Percentiles rank a stretch among this genome's conserved stretches.
phyloP scores from a whole-genome alignment of 139 green algal genomes.

The Chlorella vulgaris region DNA sequence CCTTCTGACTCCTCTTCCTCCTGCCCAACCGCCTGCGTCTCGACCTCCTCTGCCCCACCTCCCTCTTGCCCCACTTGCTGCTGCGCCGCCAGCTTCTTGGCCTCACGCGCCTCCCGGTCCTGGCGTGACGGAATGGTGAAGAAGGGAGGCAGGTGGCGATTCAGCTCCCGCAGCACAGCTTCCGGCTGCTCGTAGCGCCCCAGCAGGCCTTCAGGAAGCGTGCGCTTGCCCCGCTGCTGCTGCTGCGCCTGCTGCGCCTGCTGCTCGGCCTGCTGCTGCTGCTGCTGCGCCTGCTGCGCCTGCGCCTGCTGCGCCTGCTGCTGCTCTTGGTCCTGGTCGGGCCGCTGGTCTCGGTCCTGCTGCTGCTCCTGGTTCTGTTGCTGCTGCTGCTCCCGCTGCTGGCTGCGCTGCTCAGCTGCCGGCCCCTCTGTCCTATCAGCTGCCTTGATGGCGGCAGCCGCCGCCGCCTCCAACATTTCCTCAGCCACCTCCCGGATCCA shows the following conservation, averaged over 20 bases:
- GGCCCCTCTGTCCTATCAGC: too few relatives aligned
- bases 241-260: not conserved
- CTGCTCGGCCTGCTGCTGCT: too few relatives aligned
- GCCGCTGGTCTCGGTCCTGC: too few relatives aligned
- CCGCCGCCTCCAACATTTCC: not conserved
- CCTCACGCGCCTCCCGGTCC: too few relatives aligned
- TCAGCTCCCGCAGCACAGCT: not conserved
- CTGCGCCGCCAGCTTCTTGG: not conserved
- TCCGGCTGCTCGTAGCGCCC: not conserved
- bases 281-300: too few relatives aligned
- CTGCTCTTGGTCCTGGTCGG: too few relatives aligned
- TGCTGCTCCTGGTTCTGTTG: not conserved
- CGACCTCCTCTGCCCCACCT: not conserved
- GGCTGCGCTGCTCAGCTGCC: not conserved
- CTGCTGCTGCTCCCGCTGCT: not conserved
- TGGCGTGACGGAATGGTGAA: too few relatives aligned
- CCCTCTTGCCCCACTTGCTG: not conserved
- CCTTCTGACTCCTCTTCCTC: too few relatives aligned
- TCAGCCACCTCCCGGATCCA: conserved; percentile 6
- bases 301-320: too few relatives aligned
- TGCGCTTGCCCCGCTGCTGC: not conserved
- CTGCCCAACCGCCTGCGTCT: too few relatives aligned
- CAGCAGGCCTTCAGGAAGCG: not conserved
- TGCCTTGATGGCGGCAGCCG: too few relatives aligned
- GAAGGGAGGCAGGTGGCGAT: not conserved